Evolutionary conservation across 2,329 filamentous ascomycete species (phyloP).

Genomic region (Xylariaceae sp.): DNA sequence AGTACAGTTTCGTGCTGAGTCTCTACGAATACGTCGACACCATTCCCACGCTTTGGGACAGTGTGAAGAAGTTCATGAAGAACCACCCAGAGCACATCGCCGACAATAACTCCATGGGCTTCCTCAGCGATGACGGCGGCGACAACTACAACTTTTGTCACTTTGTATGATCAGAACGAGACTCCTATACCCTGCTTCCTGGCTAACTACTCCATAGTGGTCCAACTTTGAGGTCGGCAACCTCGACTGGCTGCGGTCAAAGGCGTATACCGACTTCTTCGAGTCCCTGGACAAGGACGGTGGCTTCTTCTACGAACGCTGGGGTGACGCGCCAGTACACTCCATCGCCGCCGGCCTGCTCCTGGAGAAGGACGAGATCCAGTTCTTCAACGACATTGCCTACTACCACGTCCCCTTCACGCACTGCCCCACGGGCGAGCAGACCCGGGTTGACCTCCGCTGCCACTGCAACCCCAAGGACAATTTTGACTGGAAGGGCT

Average conservation of each 20-base stretch:
- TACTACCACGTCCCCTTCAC: slow-evolving; percentile 98
- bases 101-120: slow-evolving; percentile 78
- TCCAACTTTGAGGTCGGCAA: slow-evolving; percentile 98
- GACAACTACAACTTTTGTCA: slow-evolving; percentile 96
- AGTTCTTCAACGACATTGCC: slow-evolving; percentile 98
- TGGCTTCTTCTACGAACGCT: slow-evolving; percentile 98
- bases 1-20: slow-evolving; percentile 95
- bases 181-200: no score
- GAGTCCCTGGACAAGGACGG: slow-evolving; percentile 80
- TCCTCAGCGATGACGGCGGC: slow-evolving; percentile 85
- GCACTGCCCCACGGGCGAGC: slow-evolving; percentile 88
- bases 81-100: slow-evolving; percentile 82
- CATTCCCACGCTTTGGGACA: slow-evolving; percentile 93
- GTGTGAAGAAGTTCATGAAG: slow-evolving; percentile 87
- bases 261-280: slow-evolving; percentile 88
- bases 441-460: slow-evolving; percentile 73
- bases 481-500: slow-evolving; percentile 99
- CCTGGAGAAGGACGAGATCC: slow-evolving; percentile 85
- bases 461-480: slow-evolving; percentile 93
- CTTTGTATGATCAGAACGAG: no score
- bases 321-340: slow-evolving; percentile 95
- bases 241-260: slow-evolving; percentile 84
- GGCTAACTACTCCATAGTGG: slow-evolving; percentile 65
- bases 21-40: slow-evolving; percentile 96
- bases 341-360: slow-evolving; percentile 89